phyloP scores from a whole-genome alignment of 2,329 filamentous ascomycete genomes.

The Knoxdaviesia proteae region DNA sequence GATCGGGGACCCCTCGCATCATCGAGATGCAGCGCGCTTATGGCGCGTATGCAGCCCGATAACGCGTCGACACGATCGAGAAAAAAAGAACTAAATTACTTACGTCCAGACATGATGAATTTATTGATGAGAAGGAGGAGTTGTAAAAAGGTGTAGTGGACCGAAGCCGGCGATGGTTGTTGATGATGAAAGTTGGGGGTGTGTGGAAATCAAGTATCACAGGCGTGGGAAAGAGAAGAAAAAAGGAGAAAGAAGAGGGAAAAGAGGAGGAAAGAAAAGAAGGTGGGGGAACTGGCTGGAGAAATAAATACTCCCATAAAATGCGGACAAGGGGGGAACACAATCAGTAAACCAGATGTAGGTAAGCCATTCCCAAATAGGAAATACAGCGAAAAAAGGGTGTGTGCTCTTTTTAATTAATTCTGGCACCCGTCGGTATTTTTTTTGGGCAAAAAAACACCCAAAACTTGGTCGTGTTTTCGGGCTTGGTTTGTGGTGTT shows the following conservation, averaged over 20 bases:
- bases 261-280: constrained; percentile 1
- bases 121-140: neutral
- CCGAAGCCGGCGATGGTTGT: neutral
- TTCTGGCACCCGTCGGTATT: too few relatives aligned
- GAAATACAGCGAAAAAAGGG: neutral
- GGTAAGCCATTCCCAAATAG: neutral
- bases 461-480: neutral
- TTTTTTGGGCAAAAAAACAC: neutral
- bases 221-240: neutral
- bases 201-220: neutral
- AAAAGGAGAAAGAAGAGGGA: constrained; percentile 1
- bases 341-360: neutral
- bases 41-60: neutral
- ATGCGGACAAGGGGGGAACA: constrained; percentile 3
- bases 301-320: neutral
- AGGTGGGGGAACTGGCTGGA: constrained; percentile 1
- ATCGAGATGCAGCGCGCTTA: neutral
- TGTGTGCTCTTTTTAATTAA: too few relatives aligned
- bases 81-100: constrained; percentile 1
- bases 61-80: neutral
- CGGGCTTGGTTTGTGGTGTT: too few relatives aligned
- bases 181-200: neutral
- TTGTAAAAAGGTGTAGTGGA: neutral
- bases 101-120: constrained; percentile 6
- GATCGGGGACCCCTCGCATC: too few relatives aligned